Evolutionary conservation across 1,284 basidiomycete species (phyloP), one percentile per base, ranked within the genome.

Genomic region (Leucoagaricus sp.): DNA sequence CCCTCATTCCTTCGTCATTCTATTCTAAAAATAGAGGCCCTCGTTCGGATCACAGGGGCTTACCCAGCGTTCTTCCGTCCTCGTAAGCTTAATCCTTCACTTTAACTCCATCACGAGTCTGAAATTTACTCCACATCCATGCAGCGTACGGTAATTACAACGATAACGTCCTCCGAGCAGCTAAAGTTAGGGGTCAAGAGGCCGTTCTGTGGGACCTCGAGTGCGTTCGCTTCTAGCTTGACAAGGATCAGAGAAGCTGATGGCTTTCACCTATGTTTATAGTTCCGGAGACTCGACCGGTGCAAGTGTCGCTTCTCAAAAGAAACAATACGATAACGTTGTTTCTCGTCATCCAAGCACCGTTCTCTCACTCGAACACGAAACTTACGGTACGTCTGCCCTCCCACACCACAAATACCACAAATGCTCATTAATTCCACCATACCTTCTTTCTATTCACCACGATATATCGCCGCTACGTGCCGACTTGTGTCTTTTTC

Each of bases 301-400:
- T 4, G 59, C 67, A 19, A 64, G 67, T 12, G 63, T 65, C 15
- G 48, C 59, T 5, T 49, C 73, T 46, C 70, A 69, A 53, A 66
- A 72, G 49, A 26, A 53, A 6, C 29, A 49, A 10, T 78, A 78
- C 58, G 58, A 64, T 23, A 45, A 58, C 6, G 55, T 67, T 1
- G 70, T 72, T 4, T 53, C 53, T 15, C 12, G 60, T 3, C 68
- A 67, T 34, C 75, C 77, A 1, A 64, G 51, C 48, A 77, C 67
- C 7, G 64, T 77, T 33, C 61, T 78, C 15, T 62, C 78, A 1
- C 65, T 80, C 8, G 76, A 79, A 57, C 76, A 79, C 61, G 74
- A 78, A 60, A 69, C 69, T 10, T 63, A 69, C 44, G 61, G 74
- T 69, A 58, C 40, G 64, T 26, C 19, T n/a, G 7, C 33, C n/a